Conservation (phyloP, 2,329 filamentous ascomycete genomes). For the Fusarium paranaense region DNA sequence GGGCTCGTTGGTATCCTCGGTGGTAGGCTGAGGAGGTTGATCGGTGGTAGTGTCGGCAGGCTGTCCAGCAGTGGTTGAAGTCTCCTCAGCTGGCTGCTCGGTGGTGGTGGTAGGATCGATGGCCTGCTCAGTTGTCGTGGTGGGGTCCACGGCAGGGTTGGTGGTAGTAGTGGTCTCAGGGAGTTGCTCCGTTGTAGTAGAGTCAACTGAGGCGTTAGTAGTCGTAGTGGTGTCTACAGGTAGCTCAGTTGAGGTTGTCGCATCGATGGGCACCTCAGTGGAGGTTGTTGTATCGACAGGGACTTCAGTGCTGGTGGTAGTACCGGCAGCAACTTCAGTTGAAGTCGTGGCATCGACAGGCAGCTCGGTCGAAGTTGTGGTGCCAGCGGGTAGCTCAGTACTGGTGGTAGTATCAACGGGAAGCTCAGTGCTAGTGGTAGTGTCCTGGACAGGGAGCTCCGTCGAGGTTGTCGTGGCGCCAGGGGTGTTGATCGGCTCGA, state of each 20-base stretch:
- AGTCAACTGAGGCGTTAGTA: neutral
- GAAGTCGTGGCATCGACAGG: neutral
- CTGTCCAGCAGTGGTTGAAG: neutral
- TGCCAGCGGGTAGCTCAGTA: neutral
- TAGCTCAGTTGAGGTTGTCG: neutral
- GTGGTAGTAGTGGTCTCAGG: constrained; percentile 1
- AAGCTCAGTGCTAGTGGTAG: neutral
- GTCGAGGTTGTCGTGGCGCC: neutral
- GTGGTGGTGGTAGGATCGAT: neutral
- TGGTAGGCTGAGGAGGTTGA: constrained; percentile 4
- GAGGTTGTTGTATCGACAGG: neutral
- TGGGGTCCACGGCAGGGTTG: neutral
- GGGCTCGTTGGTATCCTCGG: neutral
- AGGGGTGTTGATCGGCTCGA: neutral
- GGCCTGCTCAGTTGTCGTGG: neutral
- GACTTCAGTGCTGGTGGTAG: neutral
- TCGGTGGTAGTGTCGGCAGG: neutral
- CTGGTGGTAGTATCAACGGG: neutral
- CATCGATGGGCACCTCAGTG: neutral
- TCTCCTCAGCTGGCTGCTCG: neutral
- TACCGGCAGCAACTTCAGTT: neutral
- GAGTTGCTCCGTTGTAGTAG: neutral
- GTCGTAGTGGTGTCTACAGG: neutral
- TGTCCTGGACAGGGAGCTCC: neutral
- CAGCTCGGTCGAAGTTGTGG: neutral